phyloP scores from a whole-genome alignment of 192 early-diverging fungal species.

The Mortierella antarctica region DNA sequence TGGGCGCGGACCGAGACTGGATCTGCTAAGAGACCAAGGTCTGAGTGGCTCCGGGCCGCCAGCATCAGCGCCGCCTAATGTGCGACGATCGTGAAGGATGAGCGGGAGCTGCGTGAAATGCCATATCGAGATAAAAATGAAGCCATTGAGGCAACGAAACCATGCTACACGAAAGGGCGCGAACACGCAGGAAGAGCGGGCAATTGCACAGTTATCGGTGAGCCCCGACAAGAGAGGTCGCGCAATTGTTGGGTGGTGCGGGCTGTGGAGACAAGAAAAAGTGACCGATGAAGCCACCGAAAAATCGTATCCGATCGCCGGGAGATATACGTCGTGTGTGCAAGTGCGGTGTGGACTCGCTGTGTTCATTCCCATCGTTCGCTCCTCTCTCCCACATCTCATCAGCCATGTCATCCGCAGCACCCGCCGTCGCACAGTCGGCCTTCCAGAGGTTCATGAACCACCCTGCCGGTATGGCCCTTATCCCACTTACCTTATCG shows the following conservation, averaged over 20 bases:
- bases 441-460: conserved; percentile 80
- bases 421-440: conserved; percentile 58
- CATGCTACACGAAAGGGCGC: too few relatives aligned
- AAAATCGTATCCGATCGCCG: too few relatives aligned
- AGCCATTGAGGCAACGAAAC: background rate
- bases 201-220: too few relatives aligned
- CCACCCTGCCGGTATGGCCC: conserved; percentile 66
- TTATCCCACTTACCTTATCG: background rate
- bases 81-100: conserved; percentile 2
- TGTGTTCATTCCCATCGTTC: too few relatives aligned
- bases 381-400: background rate
- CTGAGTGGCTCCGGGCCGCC: background rate
- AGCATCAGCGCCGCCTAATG: conserved; percentile 4
- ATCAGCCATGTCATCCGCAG: conserved; percentile 45
- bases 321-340: too few relatives aligned
- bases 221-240: too few relatives aligned
- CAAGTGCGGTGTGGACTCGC: too few relatives aligned
- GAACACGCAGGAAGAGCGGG: too few relatives aligned
- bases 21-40: conserved; percentile 8
- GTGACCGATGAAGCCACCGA: too few relatives aligned
- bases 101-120: background rate
- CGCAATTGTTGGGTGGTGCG: too few relatives aligned
- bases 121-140: too few relatives aligned
- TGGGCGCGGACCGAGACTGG: conserved; percentile 15
- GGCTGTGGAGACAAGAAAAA: too few relatives aligned